phyloP scores from a whole-genome alignment of 768 basidiomycete species.

The Termitomyces sp. region DNA sequence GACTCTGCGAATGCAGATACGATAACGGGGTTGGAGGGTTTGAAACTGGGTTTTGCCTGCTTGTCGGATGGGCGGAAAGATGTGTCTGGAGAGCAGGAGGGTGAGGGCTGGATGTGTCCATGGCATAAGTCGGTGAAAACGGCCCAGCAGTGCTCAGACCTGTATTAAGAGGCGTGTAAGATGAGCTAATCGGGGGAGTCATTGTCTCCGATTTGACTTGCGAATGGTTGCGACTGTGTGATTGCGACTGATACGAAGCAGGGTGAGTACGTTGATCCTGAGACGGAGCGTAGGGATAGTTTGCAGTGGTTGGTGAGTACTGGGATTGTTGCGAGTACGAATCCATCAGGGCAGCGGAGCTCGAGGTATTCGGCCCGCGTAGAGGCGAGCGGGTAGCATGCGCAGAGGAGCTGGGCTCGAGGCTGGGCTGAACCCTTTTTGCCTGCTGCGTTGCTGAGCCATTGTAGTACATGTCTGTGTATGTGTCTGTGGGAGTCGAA shows the following conservation, averaged over 20 bases:
- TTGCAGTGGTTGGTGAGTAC: constrained; percentile 55
- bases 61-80: constrained; percentile 40
- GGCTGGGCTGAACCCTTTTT: constrained; percentile 50
- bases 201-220: constrained; percentile 47
- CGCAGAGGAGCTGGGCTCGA: constrained; percentile 42
- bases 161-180: constrained; percentile 51
- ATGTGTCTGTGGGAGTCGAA: constrained; percentile 39
- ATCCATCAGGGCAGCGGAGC: constrained; percentile 50
- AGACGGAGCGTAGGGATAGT: constrained; percentile 42
- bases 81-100: constrained; percentile 46
- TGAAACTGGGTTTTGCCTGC: constrained; percentile 54
- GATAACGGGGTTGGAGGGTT: constrained; percentile 71
- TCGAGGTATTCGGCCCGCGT: constrained; percentile 42
- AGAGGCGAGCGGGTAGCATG: constrained; percentile 59
- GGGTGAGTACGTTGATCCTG: constrained; percentile 36
- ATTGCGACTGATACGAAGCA: constrained; percentile 46
- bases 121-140: constrained; percentile 46
- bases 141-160: constrained; percentile 26
- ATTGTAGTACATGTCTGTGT: constrained; percentile 60
- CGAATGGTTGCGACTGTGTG: constrained; percentile 53
- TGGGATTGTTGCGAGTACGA: constrained; percentile 66
- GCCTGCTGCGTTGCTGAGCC: constrained; percentile 40
- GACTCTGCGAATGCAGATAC: constrained; percentile 48
- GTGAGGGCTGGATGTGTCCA: constrained; percentile 63
- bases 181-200: constrained; percentile 42